phyloP scores from a whole-genome alignment of 768 basidiomycete species.

The Tephrocybe rancida region DNA sequence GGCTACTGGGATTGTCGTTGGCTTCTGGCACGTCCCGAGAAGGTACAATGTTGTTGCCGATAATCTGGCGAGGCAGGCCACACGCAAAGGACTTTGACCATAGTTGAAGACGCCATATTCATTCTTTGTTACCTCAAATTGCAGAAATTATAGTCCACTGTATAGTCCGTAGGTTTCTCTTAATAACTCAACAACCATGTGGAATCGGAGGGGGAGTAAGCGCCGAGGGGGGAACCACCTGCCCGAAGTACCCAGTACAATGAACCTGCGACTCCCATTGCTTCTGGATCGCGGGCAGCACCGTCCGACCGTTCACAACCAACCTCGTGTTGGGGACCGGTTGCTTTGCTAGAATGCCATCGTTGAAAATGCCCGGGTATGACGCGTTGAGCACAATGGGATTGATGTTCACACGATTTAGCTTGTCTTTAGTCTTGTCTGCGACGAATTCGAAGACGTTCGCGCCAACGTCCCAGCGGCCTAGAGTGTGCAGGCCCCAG shows the following conservation, averaged over 20 bases:
- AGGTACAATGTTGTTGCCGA: background rate
- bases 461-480: constrained; percentile 38
- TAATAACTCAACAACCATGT: constrained; percentile 4
- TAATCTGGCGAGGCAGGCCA: too few species aligned
- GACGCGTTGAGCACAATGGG: constrained; percentile 23
- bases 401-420: constrained; percentile 12
- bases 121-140: too few species aligned
- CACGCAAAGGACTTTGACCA: too few species aligned
- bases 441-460: constrained; percentile 61
- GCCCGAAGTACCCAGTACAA: constrained; percentile 25
- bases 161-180: too few species aligned
- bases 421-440: constrained; percentile 43
- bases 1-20: background rate
- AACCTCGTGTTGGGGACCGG: constrained; percentile 27
- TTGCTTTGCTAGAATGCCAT: constrained; percentile 7
- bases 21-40: background rate
- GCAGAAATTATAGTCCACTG: too few species aligned
- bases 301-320: constrained; percentile 25
- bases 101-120: too few species aligned
- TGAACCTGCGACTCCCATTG: constrained; percentile 25
- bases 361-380: constrained; percentile 31
- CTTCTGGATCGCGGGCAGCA: constrained; percentile 22
- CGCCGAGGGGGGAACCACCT: constrained; percentile 14
- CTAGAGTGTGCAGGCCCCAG: constrained; percentile 63
- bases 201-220: constrained; percentile 9